Conservation (phyloP, 805 yeast species). For the Hanseniaspora pseudoguilliermondii region DNA sequence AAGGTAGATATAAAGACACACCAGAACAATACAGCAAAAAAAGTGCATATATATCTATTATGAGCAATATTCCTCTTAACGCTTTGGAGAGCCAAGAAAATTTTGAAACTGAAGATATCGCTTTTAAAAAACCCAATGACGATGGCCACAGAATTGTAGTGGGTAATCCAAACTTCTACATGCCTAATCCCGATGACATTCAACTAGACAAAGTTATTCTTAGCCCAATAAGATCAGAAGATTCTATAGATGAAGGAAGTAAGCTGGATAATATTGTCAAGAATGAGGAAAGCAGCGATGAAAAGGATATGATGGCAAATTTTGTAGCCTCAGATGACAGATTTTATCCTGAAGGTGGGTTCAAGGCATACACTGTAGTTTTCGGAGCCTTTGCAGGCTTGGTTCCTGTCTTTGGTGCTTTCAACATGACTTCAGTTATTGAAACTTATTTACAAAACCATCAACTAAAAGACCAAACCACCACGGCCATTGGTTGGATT, state of each 20-base stretch:
- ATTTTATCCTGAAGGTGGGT: conserved; percentile 49
- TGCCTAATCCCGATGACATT: conserved; percentile 9
- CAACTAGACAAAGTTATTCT: conserved; percentile 3
- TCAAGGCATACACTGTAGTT: conserved; percentile 41
- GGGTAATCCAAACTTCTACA: conserved; percentile 4
- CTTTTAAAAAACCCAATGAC: background rate
- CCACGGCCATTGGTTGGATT: conserved; percentile 49
- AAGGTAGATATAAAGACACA: background rate
- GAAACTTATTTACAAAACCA: conserved; percentile 46
- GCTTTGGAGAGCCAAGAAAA: background rate
- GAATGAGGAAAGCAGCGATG: background rate
- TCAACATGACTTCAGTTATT: conserved; percentile 49
- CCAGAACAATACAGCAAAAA: background rate
- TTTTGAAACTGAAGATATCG: background rate
- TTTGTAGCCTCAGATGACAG: conserved; percentile 21
- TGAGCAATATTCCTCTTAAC: background rate
- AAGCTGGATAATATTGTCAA: background rate
- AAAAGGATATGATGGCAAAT: conserved; percentile 7
- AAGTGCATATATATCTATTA: background rate
- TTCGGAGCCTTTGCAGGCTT: conserved; percentile 49
- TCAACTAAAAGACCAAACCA: conserved; percentile 36
- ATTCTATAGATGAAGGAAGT: background rate
- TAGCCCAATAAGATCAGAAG: conserved; percentile 3
- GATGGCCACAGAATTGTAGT: conserved; percentile 4
- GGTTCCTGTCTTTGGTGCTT: conserved; percentile 41